Evolutionary conservation across 2,329 filamentous ascomycete genomes (phyloP), one percentile per base, ranked within the genome.

Genomic region (Grosmannia serpens): DNA sequence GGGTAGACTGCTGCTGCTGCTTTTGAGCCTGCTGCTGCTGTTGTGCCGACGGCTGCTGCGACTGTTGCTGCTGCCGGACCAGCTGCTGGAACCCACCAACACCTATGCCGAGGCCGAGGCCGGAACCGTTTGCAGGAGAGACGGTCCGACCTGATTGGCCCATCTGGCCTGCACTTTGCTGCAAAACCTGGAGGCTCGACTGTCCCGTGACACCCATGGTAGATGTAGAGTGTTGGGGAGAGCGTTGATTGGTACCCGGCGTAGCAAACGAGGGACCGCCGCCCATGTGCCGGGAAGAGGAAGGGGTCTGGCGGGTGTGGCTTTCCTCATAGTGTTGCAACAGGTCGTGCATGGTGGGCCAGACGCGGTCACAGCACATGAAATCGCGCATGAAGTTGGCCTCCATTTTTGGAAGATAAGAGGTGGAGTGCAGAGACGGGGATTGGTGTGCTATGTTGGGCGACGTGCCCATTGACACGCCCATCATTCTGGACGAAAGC

Each of bases 311-410:
- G 63, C 88, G 85, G 20, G 91, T 92, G 72, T 99, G 94, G 58
- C 87, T 84, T 73, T 96, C 92, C 73, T 99, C 94, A 70, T 96
- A 99, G 71, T 99, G 94, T 69, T 96, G 91, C 53, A 99, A 78
- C 53, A 99, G 79, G 69, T 97, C 94, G 74, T 99, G 94, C 65
- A 99, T 82, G 55, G 91, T 95, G 27, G 91, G 88, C 64, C 96
- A 81, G 35, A 87, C 92, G 67, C 89, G 83, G 67, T 91, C 91
- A 74, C 94, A 99, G 75, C 94, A 99, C 56, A 87, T 87, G 74
- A 97, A 97, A 74, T 97, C 91, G 72, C 87, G 87, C 89, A 97
- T 95, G 71, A 96, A 99, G 69, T 92, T 94, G 62, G 92, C 92
- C 73, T 99, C 94, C 69, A 96, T 84, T 72, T 96, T 96, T 11